phyloP scores from a whole-genome alignment of 495 filamentous ascomycete genomes.

The Podospora tetraspora region DNA sequence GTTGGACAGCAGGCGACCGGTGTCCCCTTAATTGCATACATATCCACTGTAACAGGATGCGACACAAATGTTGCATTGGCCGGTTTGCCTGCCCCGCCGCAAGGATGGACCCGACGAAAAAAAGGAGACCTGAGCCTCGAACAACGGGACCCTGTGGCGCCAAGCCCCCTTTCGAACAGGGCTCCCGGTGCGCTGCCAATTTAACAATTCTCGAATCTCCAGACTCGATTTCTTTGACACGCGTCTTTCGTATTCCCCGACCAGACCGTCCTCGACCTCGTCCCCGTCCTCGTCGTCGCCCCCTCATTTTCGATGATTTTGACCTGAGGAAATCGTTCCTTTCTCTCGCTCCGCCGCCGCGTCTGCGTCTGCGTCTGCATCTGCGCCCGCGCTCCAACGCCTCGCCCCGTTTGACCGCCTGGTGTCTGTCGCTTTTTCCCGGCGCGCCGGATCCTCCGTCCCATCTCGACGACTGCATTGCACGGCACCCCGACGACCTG shows the following conservation, averaged over 20 bases:
- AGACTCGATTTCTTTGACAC: conserved; percentile 22
- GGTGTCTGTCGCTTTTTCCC: neutral
- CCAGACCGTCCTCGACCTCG: neutral
- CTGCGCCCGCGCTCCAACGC: neutral
- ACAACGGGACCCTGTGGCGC: conserved; percentile 4
- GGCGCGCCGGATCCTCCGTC: neutral
- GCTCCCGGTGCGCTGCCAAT: conserved; percentile 26
- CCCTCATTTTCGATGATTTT: conserved; percentile 12
- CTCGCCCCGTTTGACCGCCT: neutral
- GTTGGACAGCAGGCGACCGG: neutral
- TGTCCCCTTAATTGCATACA: neutral
- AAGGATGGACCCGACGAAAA: conserved; percentile 8
- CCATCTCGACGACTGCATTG: neutral
- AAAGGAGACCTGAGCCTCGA: conserved; percentile 13
- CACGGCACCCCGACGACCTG: neutral
- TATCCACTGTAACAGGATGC: neutral
- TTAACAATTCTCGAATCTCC: conserved; percentile 27
- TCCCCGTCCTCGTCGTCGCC: conserved; percentile 3
- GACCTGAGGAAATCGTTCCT: conserved; percentile 7
- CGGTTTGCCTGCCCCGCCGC: neutral
- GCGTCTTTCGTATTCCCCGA: conserved; percentile 20
- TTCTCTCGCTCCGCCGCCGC: neutral
- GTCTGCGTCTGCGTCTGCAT: neutral
- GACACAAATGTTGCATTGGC: neutral
- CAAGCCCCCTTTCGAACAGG: conserved; percentile 17